Base-by-base conservation (phyloP, 305 asterid genomes). In the Andrographis paniculata region DNA sequence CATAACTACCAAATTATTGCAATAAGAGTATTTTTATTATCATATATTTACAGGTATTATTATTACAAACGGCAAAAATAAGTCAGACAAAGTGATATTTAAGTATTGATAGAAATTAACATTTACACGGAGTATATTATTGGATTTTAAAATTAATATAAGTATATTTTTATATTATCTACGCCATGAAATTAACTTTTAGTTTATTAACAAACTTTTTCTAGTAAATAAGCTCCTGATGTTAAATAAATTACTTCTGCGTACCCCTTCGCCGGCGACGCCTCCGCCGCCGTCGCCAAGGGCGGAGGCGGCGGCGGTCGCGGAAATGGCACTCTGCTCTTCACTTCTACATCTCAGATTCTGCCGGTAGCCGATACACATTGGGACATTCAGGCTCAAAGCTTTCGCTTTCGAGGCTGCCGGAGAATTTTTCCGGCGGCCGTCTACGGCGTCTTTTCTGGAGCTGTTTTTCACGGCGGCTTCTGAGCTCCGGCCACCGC, bases 351-450 rank as follows among this genome's bases (percentile, higher is more conserved):
- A 33, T 11, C 38, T 11, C 38, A 33, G 12, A 0, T 33, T 9
- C 12, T 33, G 38, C 38, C 38, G 38, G 38, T 33, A 33, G 0
- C 95, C 97, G 14, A 84, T 75, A 50, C 97, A 88, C 89, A 67
- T 80, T 0, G 97, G 95, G 7, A 82, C 89, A 15, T 79, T 84
- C 69, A 82, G 45, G 19, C 68, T 75, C 59, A 84, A 55, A 0
- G 60, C 82, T 55, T 59, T 79, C 17, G 66, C 66, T 53, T 69
- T 84, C 3, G 78, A 13, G 39, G 60, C 57, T 1, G 64, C 52
- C 19, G 70, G 57, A 1, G 24, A n/a, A n/a, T n/a, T 36, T 68
- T 74, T 66, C 77, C 91, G 65, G 47, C 75, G 78, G 20, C 47
- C 50, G 24, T 74, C 81, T 3, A 17, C 62, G 4, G 48, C 52